Conservation (phyloP, 2,329 filamentous ascomycete species). For the Lizonia empirigonia region DNA sequence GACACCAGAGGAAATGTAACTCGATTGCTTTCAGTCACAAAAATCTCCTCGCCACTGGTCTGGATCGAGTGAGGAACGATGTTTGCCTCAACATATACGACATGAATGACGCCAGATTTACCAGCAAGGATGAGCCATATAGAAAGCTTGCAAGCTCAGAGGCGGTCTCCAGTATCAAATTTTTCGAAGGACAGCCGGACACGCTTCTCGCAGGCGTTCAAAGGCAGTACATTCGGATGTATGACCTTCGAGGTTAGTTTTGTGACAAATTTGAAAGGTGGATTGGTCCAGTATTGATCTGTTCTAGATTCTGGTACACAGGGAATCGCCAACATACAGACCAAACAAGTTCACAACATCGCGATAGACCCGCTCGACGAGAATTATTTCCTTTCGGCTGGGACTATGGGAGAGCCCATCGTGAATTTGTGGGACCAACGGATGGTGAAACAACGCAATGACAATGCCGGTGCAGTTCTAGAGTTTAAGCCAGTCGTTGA, state of each 20-base stretch:
- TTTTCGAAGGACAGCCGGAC: conserved; percentile 77
- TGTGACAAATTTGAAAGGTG: background rate
- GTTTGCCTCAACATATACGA: conserved; percentile 85
- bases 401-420: conserved; percentile 72
- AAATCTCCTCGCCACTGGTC: conserved; percentile 72
- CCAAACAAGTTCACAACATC: conserved; percentile 68
- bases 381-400: conserved; percentile 83
- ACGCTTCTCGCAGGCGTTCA: conserved; percentile 78
- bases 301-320: conserved; percentile 48
- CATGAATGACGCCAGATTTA: conserved; percentile 62
- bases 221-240: conserved; percentile 74
- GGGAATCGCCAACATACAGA: conserved; percentile 57
- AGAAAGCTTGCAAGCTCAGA: conserved; percentile 66
- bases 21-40: conserved; percentile 80
- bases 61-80: conserved; percentile 82
- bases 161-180: conserved; percentile 81
- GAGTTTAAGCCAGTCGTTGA: conserved; percentile 62
- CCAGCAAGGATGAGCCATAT: conserved; percentile 58
- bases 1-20: conserved; percentile 78
- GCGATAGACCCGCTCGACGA: conserved; percentile 79
- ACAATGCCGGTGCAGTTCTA: conserved; percentile 60
- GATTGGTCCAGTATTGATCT: conserved; percentile 19
- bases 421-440: conserved; percentile 81
- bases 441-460: conserved; percentile 45
- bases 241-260: conserved; percentile 73